Conservation (phyloP, 1,284 basidiomycete species). For the Rhodotorula sp. region DNA sequence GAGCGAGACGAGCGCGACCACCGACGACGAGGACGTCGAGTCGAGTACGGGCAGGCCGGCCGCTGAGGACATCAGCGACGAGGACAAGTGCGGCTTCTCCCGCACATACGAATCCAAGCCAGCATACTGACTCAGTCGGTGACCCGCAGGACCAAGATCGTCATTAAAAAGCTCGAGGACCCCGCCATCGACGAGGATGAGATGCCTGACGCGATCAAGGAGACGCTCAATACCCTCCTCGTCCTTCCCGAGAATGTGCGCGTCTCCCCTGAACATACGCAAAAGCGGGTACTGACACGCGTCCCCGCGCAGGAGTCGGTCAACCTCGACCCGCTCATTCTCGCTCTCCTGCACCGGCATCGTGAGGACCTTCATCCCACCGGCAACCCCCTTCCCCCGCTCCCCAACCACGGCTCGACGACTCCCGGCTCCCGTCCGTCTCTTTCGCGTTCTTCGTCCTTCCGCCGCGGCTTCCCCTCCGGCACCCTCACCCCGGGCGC, state of each 20-base stretch:
- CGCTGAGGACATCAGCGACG: slow-evolving; percentile 20
- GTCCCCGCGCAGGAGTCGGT: slow-evolving; percentile 3
- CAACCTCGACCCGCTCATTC: slow-evolving; percentile 43
- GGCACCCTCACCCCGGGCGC: slow-evolving; percentile 20
- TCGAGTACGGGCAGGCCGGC: slow-evolving; percentile 1
- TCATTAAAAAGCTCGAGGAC: slow-evolving; percentile 41
- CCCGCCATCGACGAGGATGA: slow-evolving; percentile 44
- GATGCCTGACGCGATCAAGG: slow-evolving; percentile 46
- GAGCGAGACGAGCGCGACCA: slow-evolving; percentile 29
- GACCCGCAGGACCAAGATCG: slow-evolving; percentile 25
- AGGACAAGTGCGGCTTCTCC: slow-evolving; percentile 29
- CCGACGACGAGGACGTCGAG: slow-evolving; percentile 30
- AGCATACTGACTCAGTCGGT: not conserved
- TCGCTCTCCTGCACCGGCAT: slow-evolving; percentile 44
- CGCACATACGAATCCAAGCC: no score
- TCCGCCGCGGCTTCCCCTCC: slow-evolving; percentile 30
- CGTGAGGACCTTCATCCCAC: slow-evolving; percentile 45
- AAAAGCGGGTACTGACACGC: not conserved
- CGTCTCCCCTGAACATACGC: not conserved
- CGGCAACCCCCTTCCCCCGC: slow-evolving; percentile 41
- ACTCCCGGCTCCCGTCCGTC: slow-evolving; percentile 36
- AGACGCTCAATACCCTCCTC: slow-evolving; percentile 33
- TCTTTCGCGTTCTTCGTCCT: slow-evolving; percentile 45
- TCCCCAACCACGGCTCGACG: slow-evolving; percentile 36
- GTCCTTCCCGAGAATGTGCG: slow-evolving; percentile 33